Base-by-base conservation (phyloP, 495 filamentous ascomycete genomes). In the Hapsidospora chrysogenum region DNA sequence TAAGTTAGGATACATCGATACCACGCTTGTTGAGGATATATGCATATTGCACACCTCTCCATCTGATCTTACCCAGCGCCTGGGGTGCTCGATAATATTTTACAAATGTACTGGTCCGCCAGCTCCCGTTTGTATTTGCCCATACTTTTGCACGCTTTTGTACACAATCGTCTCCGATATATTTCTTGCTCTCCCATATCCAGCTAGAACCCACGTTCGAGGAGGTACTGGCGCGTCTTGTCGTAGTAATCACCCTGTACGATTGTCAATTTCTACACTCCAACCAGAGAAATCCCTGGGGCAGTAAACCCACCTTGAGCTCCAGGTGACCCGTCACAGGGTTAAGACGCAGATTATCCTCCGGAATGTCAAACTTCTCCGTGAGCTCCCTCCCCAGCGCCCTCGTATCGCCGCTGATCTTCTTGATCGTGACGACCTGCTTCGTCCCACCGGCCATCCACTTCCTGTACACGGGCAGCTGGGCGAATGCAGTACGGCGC, bases 401-500 rank as follows among this genome's bases (percentile, higher is more conserved):
- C 16, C 53, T 48, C 34, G 72, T 36, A 49, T 85, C 70, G 17
- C 89, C 89, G 40, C 83, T 73, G 26, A 83, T 68, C 54, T 80
- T 83, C 46, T 80, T 74, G 34, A 97, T 61, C 43, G 66, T 52
- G 3, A 89, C 94, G 44, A 78, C 52, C 47, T 76, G 71, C 42
- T 75, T 60, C 38, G 80, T 92, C 2, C 86, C 84, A 17, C 83
- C 84, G 14, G 72, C 64, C 56, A 86, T 87, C 36, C 54, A 54
- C 35, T 72, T 56, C 3, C 74, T 58, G 53, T 97, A 97, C n/a
- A 96, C 70, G 9, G 84, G 74, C 2, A 85, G 56, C 42, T 85
- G 71, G 35, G 78, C 72, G 15, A 72, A 75, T 7, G 47, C 52
- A 4, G 82, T 87, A 31, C 80, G 79, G 34, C 61, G 58, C 36